Base-by-base conservation (phyloP, 2,329 filamentous ascomycete genomes). In the Fusarium sp. region DNA sequence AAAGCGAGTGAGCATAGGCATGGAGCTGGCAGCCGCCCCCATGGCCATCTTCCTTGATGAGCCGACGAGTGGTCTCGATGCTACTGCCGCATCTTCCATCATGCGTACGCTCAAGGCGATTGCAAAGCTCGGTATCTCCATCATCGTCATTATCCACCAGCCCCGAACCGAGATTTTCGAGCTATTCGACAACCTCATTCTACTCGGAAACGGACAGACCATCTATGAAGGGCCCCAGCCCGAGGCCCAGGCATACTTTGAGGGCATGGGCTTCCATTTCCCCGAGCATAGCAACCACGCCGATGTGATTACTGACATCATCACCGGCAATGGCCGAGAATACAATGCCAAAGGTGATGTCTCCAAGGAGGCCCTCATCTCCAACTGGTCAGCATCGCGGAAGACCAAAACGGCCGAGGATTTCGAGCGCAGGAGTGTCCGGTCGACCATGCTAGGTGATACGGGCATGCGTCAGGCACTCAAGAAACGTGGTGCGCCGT, bases 261-360 rank as follows among this genome's bases (percentile, higher is more conserved):
- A 89, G 73, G 76, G 81, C 37, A 79, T 88, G 14, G 89, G 89
- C 3, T 91, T 87, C 77, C 74, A 78, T 0, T 89, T 91, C 67
- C 85, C 85, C 1, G 68, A 79, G 18, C 82, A 87, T 66, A 83
- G 83, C 52, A 91, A 91, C 71, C 85, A 85, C 7, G 89, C 87
- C 10, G 90, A 91, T 70, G 83, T 88, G 1, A 84, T 91, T 27
- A 89, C 89, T n/a, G 89, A 91, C 62, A 90, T 91, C 71, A 87
- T 91, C 74, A 89, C 88, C 0, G 89, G 89, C 4, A 88, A 90
- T 70, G 88, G 89, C 1, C 81, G 84, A 16, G 77, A 82, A 14
- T 90, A 90, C 79, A 88, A 88, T 71, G 74, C 69, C 5, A 77
- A 75, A 0, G 86, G 85, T 6, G 85, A 88, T 42, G 83, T 87